phyloP scores from a whole-genome alignment of 2,329 filamentous ascomycete genomes.

The Hirsutella minnesotensis region DNA sequence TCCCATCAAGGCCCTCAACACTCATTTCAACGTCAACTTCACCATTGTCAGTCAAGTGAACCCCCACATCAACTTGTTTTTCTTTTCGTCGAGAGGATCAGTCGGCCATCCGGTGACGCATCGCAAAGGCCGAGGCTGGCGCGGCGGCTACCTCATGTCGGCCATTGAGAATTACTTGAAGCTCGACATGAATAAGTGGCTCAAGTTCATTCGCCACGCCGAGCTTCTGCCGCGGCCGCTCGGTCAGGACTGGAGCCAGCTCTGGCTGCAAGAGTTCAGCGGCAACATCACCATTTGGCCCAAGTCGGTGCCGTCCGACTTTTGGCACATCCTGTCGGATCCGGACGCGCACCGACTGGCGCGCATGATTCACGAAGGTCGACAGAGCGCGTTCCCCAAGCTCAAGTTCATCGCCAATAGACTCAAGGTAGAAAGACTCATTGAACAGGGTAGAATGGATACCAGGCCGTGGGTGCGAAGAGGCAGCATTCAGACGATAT shows the following conservation, averaged over 20 bases:
- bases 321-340: conserved; percentile 76
- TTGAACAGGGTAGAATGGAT: conserved; percentile 46
- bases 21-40: conserved; percentile 98
- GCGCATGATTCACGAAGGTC: conserved; percentile 81
- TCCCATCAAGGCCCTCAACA: conserved; percentile 82
- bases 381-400: conserved; percentile 82
- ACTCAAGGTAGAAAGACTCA: conserved; percentile 64
- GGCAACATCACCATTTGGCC: conserved; percentile 97
- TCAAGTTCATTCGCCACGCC: conserved; percentile 84
- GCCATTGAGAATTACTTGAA: conserved; percentile 93
- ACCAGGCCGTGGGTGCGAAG: conserved; percentile 35
- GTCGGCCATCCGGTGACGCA: conserved; percentile 92
- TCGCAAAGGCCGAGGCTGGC: conserved; percentile 85
- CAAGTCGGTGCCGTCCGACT: conserved; percentile 65
- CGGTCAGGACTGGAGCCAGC: conserved; percentile 91
- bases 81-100: conserved; percentile 87
- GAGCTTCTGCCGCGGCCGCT: conserved; percentile 83
- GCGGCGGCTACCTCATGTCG: conserved; percentile 85
- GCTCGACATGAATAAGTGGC: conserved; percentile 93
- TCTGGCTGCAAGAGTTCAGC: conserved; percentile 91
- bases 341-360: conserved; percentile 64
- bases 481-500: conserved; percentile 45
- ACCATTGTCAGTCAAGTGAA: conserved; percentile 85
- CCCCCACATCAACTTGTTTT: conserved; percentile 96
- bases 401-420: conserved; percentile 84